phyloP scores from a whole-genome alignment of 768 basidiomycete genomes.

The Kwoniella botswanensis region DNA sequence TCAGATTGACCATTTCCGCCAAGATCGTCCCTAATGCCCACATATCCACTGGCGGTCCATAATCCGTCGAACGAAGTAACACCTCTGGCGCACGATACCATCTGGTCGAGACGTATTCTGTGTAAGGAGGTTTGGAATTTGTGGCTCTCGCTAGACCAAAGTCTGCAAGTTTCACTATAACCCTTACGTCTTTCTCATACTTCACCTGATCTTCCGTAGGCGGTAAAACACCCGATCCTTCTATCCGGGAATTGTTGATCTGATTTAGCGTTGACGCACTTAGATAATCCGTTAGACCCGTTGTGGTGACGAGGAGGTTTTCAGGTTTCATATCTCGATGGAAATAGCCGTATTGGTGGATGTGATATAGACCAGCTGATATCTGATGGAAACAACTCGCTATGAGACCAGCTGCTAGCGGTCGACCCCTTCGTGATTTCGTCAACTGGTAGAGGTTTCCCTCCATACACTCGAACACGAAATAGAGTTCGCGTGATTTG shows the following conservation, averaged over 20 bases:
- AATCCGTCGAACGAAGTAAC: slow-evolving; percentile 84
- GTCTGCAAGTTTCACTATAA: slow-evolving; percentile 96
- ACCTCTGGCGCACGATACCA: slow-evolving; percentile 99
- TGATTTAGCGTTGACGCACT: slow-evolving; percentile 72
- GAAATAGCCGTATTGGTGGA: slow-evolving; percentile 91
- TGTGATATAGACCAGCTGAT: slow-evolving; percentile 85
- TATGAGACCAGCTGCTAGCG: slow-evolving; percentile 94
- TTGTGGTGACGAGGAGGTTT: slow-evolving; percentile 97
- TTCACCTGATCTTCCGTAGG: slow-evolving; percentile 17
- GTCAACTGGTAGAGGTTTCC: slow-evolving; percentile 99
- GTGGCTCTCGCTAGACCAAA: slow-evolving; percentile 96
- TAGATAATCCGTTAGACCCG: slow-evolving; percentile 89
- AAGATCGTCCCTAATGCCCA: slow-evolving; percentile 99
- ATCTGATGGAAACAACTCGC: slow-evolving; percentile 94
- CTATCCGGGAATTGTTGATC: slow-evolving; percentile 34
- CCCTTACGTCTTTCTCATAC: slow-evolving; percentile 87
- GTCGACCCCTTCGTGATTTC: slow-evolving; percentile 91
- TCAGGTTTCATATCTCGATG: slow-evolving; percentile 99
- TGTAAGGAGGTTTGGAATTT: slow-evolving; percentile 85
- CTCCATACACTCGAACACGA: slow-evolving; percentile 99
- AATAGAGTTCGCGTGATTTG: slow-evolving; percentile 92
- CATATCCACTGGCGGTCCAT: slow-evolving; percentile 97
- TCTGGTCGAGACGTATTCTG: slow-evolving; percentile 97
- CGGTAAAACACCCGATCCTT: slow-evolving; percentile 5
- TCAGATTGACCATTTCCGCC: slow-evolving; percentile 92